Evolutionary conservation across 2,329 filamentous ascomycete species (phyloP), one percentile per base, ranked within the genome.

Genomic region (Sporothrix luriei): DNA sequence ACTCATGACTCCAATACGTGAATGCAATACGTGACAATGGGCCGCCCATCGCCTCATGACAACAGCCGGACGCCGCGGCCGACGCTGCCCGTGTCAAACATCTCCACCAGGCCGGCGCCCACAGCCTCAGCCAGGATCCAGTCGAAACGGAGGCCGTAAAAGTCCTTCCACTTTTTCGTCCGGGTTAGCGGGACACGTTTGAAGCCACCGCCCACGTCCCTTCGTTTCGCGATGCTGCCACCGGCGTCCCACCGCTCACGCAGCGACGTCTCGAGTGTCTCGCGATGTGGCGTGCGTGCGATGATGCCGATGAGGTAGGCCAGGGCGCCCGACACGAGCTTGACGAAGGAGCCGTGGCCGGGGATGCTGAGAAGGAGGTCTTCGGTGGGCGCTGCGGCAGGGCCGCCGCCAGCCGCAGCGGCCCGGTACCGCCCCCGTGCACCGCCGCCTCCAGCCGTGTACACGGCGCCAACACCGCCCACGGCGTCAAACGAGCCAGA

Each of bases 61-160:
- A 72, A n/a, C 40, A 79, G 66, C 73, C 87, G 82, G 70, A 92
- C 84, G 13, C 87, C 91, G 71, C 85, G 82, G 1, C 91, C 91
- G n/a, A 93, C 89, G 74, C 87, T 90, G 16, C 88, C 84, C 14
- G 91, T 93, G 75, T 92, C 87, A 77, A 94, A 94, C 16, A 91
- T 79, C 78, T 94, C 91, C 4, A 93, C 84, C 19, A 90, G 76
- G 1, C 91, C 91, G 38, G 88, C 82, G 0, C 90, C 91, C 29
- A 91, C 82, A 55, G 89, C 90, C 77, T 93, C 90, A 52, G 85
- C 88, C 54, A 93, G 76, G 19, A 91, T 82, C 89, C 89, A 93
- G 70, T 90, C 85, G 78, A 92, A 93, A 55, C 84, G 80, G 71
- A 92, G 78, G 0, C 91, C 91, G 75, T 87, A 86, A 72, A 92